A percentile compares a stretch with the other conserved stretches of the same genome.
These are phyloP conservation scores for Colletotrichum liaoningense DNA, from an alignment of 2,329 filamentous ascomycete genomes.

Conservation along the genomic window DNA sequence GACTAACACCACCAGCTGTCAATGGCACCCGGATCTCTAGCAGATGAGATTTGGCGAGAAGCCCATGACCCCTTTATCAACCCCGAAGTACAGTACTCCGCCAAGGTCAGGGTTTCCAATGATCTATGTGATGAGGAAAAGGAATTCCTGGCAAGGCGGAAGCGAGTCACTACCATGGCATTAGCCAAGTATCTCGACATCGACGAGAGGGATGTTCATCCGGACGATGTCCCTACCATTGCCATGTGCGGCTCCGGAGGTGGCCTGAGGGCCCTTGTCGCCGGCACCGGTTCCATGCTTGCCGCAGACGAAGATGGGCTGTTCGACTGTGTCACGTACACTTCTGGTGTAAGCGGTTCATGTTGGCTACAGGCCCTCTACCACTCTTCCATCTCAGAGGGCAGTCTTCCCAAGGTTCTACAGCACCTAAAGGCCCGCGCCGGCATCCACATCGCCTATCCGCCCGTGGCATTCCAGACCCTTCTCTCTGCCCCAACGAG, in stretches of 20 bases:
- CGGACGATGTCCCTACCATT: slow-evolving; percentile 92
- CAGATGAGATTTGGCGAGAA: slow-evolving; percentile 93
- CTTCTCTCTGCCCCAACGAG: slow-evolving; percentile 92
- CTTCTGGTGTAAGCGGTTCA: slow-evolving; percentile 92
- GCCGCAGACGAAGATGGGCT: slow-evolving; percentile 88
- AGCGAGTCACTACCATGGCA: slow-evolving; percentile 75
- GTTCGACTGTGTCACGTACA: slow-evolving; percentile 95
- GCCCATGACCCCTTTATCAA: slow-evolving; percentile 86
- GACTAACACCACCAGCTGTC: slow-evolving; percentile 62
- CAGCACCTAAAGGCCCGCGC: slow-evolving; percentile 89
- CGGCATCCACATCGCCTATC: slow-evolving; percentile 91
- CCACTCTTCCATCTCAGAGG: slow-evolving; percentile 80
- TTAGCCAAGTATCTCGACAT: slow-evolving; percentile 86
- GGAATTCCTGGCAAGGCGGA: slow-evolving; percentile 76
- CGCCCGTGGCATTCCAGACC: slow-evolving; percentile 82
- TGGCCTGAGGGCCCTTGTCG: slow-evolving; percentile 88
- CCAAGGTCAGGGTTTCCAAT: slow-evolving; percentile 82
- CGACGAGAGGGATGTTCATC: slow-evolving; percentile 83
- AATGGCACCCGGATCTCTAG: slow-evolving; percentile 86
- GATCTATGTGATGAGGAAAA: slow-evolving; percentile 88
- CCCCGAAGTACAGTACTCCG: slow-evolving; percentile 87
- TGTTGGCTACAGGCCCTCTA: slow-evolving; percentile 95
- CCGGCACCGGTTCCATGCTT: slow-evolving; percentile 87
- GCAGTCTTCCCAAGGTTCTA: slow-evolving; percentile 76
- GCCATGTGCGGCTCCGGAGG: slow-evolving; percentile 96